Conservation (phyloP, 1,284 basidiomycete species). For the Cryptococcus deneoformans region DNA sequence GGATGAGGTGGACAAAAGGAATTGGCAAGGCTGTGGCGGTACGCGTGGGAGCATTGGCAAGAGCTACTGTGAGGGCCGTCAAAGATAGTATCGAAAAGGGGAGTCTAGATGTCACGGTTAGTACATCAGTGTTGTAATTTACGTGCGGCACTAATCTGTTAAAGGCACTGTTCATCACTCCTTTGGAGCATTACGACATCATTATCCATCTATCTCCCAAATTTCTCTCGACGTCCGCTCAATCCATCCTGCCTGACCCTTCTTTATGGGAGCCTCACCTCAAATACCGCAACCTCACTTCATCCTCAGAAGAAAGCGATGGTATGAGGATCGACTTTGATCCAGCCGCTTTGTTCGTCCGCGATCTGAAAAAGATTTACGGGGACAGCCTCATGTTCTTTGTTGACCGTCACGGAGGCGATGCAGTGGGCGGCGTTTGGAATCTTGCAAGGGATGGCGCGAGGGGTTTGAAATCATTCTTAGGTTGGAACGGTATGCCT, state of each 20-base stretch:
- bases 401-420: conserved; percentile 78
- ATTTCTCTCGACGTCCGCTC: conserved; percentile 66
- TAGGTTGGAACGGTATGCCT: conserved; percentile 71
- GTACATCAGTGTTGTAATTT: not conserved
- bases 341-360: conserved; percentile 65
- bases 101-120: conserved; percentile 35
- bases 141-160: not conserved
- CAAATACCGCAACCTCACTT: conserved; percentile 28
- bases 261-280: conserved; percentile 29
- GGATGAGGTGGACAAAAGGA: conserved; percentile 68
- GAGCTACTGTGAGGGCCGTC: conserved; percentile 59
- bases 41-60: conserved; percentile 66
- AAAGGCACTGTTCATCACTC: conserved; percentile 78
- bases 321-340: conserved; percentile 70
- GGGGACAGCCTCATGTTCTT: conserved; percentile 79
- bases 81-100: conserved; percentile 23
- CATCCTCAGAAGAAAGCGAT: conserved; percentile 10
- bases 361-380: conserved; percentile 61
- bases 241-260: conserved; percentile 54
- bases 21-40: conserved; percentile 67
- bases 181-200: conserved; percentile 80
- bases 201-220: conserved; percentile 69
- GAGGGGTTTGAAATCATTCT: conserved; percentile 72
- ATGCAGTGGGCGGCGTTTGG: conserved; percentile 79
- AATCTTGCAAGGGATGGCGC: conserved; percentile 55